Conservation (phyloP, 257 asterid genomes). For the Solanum bulbocastanum region DNA sequence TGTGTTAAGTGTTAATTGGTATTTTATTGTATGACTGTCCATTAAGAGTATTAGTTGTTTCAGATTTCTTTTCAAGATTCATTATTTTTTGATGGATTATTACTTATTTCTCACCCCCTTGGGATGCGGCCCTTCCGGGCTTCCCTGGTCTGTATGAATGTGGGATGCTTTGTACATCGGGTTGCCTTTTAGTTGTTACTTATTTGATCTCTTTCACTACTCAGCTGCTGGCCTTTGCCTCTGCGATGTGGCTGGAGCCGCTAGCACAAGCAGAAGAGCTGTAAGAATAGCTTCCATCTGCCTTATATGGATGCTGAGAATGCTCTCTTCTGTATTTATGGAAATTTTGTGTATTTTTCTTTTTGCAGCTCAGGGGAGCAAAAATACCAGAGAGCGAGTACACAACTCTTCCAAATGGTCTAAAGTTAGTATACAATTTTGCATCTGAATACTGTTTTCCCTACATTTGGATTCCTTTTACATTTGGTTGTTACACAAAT, state of each 20-base stretch:
- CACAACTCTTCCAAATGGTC: slow-evolving; percentile 73
- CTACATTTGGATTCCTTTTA: neutral
- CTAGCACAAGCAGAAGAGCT: slow-evolving; percentile 93
- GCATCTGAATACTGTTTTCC: neutral
- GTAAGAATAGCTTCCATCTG: slow-evolving; percentile 29
- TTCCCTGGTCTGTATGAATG: neutral
- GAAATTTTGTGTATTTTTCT: slow-evolving; percentile 5
- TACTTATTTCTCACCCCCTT: neutral
- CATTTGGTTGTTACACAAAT: neutral
- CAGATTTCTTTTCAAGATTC: neutral
- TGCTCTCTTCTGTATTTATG: neutral
- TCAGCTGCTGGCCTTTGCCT: slow-evolving; percentile 63
- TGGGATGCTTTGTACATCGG: neutral
- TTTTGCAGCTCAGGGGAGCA: slow-evolving; percentile 82
- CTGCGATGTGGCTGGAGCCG: slow-evolving; percentile 63
- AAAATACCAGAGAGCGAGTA: slow-evolving; percentile 86
- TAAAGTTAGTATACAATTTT: slow-evolving; percentile 52
- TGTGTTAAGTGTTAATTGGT: neutral
- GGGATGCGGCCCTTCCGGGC: neutral
- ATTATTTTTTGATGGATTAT: neutral
- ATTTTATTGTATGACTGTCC: neutral
- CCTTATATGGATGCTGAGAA: neutral
- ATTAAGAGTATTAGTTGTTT: neutral
- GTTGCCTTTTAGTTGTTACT: neutral
- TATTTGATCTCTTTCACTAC: slow-evolving; percentile 12